These are phyloP conservation scores for Aspergillus tamarii DNA, from an alignment of 2,329 filamentous ascomycete genomes.

Conservation along the genomic window DNA sequence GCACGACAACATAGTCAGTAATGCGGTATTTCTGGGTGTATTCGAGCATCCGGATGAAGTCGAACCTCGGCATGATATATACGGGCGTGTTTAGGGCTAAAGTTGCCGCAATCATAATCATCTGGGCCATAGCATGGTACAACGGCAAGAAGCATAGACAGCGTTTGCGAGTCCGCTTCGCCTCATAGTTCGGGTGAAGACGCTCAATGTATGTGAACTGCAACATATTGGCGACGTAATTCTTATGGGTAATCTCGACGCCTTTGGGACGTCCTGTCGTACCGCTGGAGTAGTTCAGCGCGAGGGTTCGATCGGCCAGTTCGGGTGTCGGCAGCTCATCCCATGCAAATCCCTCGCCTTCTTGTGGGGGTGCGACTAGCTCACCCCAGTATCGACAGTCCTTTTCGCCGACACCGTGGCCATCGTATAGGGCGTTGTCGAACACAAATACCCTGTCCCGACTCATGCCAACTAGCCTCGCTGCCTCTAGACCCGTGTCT, in stretches of 20 bases:
- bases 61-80: too few relatives aligned
- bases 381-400: conserved; percentile 66
- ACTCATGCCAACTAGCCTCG: too few relatives aligned
- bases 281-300: background rate
- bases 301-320: conserved; percentile 16
- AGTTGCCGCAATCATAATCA: too few relatives aligned
- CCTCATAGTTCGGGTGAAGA: conserved; percentile 53
- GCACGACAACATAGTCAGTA: too few relatives aligned
- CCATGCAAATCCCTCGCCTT: conserved; percentile 67
- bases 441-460: conserved; percentile 64
- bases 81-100: too few relatives aligned
- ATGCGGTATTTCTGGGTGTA: too few relatives aligned
- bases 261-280: background rate
- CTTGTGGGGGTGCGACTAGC: conserved; percentile 56
- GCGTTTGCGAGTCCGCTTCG: conserved; percentile 39
- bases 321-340: conserved; percentile 48
- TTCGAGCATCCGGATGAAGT: too few relatives aligned
- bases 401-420: conserved; percentile 5
- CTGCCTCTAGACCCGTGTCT: conserved; percentile 62
- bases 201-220: conserved; percentile 58
- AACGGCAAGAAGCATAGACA: conserved; percentile 73
- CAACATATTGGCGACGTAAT: conserved; percentile 54
- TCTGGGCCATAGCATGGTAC: conserved; percentile 75
- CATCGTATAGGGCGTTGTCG: conserved; percentile 57
- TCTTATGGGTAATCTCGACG: background rate